Evolutionary conservation across 1,284 basidiomycete genomes (phyloP).

Genomic region (Leccinum subatratum): DNA sequence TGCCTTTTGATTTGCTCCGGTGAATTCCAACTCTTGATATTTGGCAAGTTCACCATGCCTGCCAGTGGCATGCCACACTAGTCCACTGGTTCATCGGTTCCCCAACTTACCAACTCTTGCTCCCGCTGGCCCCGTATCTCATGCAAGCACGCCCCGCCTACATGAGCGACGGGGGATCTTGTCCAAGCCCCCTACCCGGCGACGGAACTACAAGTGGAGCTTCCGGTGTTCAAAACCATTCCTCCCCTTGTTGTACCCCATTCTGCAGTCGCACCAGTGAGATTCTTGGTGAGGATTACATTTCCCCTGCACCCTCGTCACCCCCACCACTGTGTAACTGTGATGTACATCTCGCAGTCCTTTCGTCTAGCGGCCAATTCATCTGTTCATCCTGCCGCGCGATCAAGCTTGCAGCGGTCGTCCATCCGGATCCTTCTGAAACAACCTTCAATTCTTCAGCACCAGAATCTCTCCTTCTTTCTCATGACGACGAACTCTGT

Average conservation of each 20-base stretch:
- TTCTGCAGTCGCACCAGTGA: slow-evolving; percentile 2
- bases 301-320: background rate
- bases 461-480: slow-evolving; percentile 27
- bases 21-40: slow-evolving; percentile 25
- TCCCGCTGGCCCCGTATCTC: background rate
- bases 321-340: slow-evolving; percentile 2
- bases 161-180: slow-evolving; percentile 1
- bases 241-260: background rate
- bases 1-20: slow-evolving; percentile 4
- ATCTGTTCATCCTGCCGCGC: background rate
- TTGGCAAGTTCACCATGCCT: slow-evolving; percentile 8
- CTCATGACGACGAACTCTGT: slow-evolving; percentile 9
- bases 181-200: background rate
- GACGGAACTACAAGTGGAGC: background rate
- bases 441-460: background rate
- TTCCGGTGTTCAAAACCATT: background rate
- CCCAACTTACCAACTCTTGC: background rate
- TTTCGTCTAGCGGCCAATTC: background rate
- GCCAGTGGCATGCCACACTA: background rate
- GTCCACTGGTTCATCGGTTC: slow-evolving; percentile 4
- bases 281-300: background rate
- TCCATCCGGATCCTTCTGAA: slow-evolving; percentile 1
- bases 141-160: slow-evolving; percentile 5
- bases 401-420: background rate
- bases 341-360: background rate